Evolutionary conservation across 257 asterid species (phyloP).

Genomic region (Craterostigma plantagineum): DNA sequence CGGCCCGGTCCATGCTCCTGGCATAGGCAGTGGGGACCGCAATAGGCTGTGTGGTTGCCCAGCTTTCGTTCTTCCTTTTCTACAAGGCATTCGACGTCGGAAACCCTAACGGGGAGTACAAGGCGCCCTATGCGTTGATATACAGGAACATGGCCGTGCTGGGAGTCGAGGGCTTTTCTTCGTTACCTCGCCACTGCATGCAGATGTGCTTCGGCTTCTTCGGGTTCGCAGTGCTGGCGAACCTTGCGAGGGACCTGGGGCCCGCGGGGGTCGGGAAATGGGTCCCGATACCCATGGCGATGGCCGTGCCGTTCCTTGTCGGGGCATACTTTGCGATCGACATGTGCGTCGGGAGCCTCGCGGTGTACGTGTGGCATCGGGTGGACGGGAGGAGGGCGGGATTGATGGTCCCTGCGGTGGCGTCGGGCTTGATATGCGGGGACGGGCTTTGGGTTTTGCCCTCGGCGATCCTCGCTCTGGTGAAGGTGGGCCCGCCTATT

Average conservation of each 20-base stretch:
- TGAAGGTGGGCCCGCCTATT: constrained; percentile 25
- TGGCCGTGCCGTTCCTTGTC: neutral
- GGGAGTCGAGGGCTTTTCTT: constrained; percentile 6
- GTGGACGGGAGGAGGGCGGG: constrained; percentile 10
- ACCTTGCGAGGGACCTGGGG: neutral
- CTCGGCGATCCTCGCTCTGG: constrained; percentile 25
- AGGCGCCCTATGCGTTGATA: constrained; percentile 6
- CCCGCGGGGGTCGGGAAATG: constrained; percentile 1
- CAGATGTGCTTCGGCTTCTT: constrained; percentile 4
- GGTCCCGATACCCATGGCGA: constrained; percentile 8
- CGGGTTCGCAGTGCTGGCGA: neutral
- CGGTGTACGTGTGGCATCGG: too few species aligned
- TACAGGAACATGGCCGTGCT: constrained; percentile 9
- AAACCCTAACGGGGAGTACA: constrained; percentile 2
- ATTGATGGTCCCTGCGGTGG: constrained; percentile 29
- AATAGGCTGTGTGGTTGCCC: constrained; percentile 8
- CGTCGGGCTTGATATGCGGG: constrained; percentile 36
- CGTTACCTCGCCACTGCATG: constrained; percentile 4
- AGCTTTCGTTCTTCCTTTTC: constrained; percentile 7
- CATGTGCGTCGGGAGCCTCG: too few species aligned
- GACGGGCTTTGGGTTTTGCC: constrained; percentile 39
- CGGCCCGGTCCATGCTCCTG: constrained; percentile 7
- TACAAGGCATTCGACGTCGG: constrained; percentile 9
- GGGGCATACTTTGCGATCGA: too few species aligned
- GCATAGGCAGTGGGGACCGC: constrained; percentile 8